Conservation (phyloP, 345 rosid species). For the Syzygium oleosum region DNA sequence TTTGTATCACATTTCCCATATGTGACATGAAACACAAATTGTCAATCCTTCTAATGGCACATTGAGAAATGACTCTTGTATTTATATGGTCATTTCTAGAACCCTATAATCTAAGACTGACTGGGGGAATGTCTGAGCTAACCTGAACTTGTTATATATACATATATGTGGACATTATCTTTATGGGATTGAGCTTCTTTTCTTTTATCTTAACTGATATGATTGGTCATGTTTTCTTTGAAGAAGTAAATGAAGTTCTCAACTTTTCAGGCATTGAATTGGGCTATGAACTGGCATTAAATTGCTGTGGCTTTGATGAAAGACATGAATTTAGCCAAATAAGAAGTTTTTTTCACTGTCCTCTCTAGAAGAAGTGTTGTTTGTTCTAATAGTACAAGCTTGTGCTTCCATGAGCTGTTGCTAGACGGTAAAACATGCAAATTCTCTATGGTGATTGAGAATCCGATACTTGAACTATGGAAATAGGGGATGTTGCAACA, state of each 20-base stretch:
- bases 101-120: neutral
- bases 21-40: neutral
- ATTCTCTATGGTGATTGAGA: neutral
- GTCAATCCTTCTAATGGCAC: neutral
- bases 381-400: neutral
- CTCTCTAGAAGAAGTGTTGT: neutral
- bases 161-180: neutral
- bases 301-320: neutral
- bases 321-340: neutral
- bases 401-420: neutral
- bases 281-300: neutral
- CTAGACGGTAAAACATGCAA: neutral
- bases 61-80: neutral
- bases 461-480: neutral
- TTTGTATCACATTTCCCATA: neutral
- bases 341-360: neutral
- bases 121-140: neutral
- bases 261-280: neutral
- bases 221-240: neutral
- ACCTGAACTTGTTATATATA: neutral
- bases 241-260: neutral
- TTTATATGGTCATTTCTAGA: neutral
- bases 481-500: neutral
- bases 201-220: neutral
- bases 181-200: neutral